Conservation (phyloP, 1,284 basidiomycete genomes). For the Megacollybia platyphylla region DNA sequence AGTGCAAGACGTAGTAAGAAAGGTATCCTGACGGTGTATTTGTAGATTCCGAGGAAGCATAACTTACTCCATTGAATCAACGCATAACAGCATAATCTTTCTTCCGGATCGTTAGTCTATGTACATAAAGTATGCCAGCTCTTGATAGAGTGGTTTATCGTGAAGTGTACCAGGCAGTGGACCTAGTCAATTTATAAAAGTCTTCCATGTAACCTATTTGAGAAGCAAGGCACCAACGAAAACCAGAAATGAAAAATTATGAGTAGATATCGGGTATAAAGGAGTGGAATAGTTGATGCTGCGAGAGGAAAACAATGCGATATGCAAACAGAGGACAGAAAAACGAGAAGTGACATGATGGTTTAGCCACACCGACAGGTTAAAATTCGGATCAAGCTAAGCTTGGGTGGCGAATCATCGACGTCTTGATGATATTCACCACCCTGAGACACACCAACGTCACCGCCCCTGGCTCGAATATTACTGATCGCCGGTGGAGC, state of each 20-base stretch:
- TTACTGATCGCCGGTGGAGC: slow-evolving; percentile 61
- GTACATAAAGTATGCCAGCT: no score
- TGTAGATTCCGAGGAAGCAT: no score
- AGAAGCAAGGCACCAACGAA: not conserved
- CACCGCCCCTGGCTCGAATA: slow-evolving; percentile 54
- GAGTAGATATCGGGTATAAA: slow-evolving; percentile 16
- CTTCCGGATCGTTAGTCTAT: no score
- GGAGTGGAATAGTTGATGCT: slow-evolving; percentile 11
- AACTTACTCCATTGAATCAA: no score
- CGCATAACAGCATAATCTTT: no score
- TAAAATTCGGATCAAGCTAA: slow-evolving; percentile 50
- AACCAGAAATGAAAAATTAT: slow-evolving; percentile 8
- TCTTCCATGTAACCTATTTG: not conserved
- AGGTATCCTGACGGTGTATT: no score
- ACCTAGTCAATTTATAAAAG: no score
- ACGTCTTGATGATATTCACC: slow-evolving; percentile 46
- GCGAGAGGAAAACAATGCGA: slow-evolving; percentile 3
- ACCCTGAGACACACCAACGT: slow-evolving; percentile 49
- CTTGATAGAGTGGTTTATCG: no score
- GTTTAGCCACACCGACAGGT: slow-evolving; percentile 63
- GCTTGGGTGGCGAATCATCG: slow-evolving; percentile 40
- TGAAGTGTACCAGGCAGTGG: no score
- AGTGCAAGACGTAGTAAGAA: no score
- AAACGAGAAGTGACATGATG: slow-evolving; percentile 5
- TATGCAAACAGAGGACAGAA: slow-evolving; percentile 11